Conservation (phyloP, 345 rosid species). For the Punica granatum region DNA sequence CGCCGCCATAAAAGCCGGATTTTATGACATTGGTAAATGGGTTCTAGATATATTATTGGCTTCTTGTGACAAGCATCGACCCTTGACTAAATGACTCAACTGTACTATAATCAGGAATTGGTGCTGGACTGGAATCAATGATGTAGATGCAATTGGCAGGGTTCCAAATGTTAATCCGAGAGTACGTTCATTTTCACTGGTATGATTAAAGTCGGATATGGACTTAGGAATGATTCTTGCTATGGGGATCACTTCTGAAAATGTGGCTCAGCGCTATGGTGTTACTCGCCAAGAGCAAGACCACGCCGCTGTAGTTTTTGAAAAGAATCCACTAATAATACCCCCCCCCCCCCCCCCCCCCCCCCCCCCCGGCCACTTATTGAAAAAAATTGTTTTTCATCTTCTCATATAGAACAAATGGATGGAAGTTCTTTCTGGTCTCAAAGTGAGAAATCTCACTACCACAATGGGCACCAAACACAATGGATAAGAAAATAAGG, state of each 20-base stretch:
- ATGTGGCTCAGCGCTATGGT: slow-evolving; percentile 75
- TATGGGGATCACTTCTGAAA: slow-evolving; percentile 95
- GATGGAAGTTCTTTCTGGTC: too few relatives aligned
- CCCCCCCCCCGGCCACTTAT: too few relatives aligned
- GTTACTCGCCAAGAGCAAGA: slow-evolving; percentile 88
- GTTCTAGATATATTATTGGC: neutral
- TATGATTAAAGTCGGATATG: neutral
- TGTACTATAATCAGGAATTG: slow-evolving; percentile 46
- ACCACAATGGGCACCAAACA: too few relatives aligned
- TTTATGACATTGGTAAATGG: slow-evolving; percentile 60
- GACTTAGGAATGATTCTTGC: slow-evolving; percentile 35
- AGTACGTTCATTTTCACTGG: slow-evolving; percentile 23
- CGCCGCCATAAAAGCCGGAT: slow-evolving; percentile 83
- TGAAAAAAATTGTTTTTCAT: too few relatives aligned
- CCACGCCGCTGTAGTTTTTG: slow-evolving; percentile 63
- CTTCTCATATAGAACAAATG: neutral
- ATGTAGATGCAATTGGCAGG: slow-evolving; percentile 22
- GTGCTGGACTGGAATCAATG: slow-evolving; percentile 92
- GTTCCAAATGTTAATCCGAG: slow-evolving; percentile 45
- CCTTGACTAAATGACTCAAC: neutral
- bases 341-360: too few relatives aligned
- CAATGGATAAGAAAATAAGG: too few relatives aligned
- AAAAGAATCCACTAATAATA: neutral
- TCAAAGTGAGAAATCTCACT: too few relatives aligned
- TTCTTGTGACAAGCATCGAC: neutral